Conservation (phyloP, 2,329 filamentous ascomycete genomes). For the Anisogramma anomala region DNA sequence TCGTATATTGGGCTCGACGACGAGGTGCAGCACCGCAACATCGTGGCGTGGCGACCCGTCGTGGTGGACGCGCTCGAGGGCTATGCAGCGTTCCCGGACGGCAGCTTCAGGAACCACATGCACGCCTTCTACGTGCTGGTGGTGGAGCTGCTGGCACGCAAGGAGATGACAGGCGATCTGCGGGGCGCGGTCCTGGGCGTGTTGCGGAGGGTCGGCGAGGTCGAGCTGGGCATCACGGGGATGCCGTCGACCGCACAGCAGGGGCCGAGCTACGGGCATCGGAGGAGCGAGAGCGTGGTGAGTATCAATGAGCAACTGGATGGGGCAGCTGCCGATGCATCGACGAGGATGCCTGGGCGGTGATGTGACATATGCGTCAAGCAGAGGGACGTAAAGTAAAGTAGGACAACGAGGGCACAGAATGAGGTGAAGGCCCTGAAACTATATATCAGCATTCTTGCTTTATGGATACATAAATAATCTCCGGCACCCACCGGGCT, state of each 20-base stretch:
- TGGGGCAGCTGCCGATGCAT: slow-evolving; percentile 21
- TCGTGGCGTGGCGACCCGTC: slow-evolving; percentile 91
- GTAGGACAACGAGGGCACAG: not conserved
- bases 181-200: slow-evolving; percentile 66
- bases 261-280: slow-evolving; percentile 15
- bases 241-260: slow-evolving; percentile 25
- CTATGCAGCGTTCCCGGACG: slow-evolving; percentile 69
- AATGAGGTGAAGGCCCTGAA: not conserved
- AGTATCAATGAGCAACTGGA: slow-evolving; percentile 21
- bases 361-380: not conserved
- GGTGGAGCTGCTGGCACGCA: slow-evolving; percentile 62
- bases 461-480: not conserved
- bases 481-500: slow-evolving; percentile 6
- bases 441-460: slow-evolving; percentile 6
- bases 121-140: slow-evolving; percentile 75
- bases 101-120: slow-evolving; percentile 70
- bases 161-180: slow-evolving; percentile 71
- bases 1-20: slow-evolving; percentile 81
- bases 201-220: slow-evolving; percentile 73
- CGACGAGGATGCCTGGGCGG: slow-evolving; percentile 6
- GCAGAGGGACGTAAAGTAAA: not conserved
- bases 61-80: slow-evolving; percentile 95
- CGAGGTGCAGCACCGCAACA: slow-evolving; percentile 93
- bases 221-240: slow-evolving; percentile 46
- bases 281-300: slow-evolving; percentile 30